Conservation (phyloP, 164 flowering plant genomes). For the Houttuynia cordata region DNA sequence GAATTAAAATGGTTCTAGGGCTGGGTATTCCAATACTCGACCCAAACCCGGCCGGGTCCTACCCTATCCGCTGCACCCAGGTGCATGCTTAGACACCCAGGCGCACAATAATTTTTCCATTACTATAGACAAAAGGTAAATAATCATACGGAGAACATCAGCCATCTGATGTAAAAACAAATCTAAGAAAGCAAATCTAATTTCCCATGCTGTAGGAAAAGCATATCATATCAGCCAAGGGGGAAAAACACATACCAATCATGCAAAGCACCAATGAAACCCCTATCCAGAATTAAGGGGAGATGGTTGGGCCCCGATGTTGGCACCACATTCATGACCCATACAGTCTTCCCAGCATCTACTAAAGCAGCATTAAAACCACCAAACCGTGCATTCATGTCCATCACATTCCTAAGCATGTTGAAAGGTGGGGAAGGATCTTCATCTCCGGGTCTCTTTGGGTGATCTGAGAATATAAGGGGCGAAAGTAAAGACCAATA, state of each 20-base stretch:
- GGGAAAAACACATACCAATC: conserved; percentile 58
- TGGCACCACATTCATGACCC: conserved; percentile 99
- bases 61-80: too few relatives aligned
- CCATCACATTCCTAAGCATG: conserved; percentile 93
- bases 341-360: conserved; percentile 64
- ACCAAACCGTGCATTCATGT: conserved; percentile 94
- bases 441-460: conserved; percentile 98
- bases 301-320: conserved; percentile 58
- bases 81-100: too few relatives aligned
- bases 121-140: too few relatives aligned
- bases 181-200: not conserved
- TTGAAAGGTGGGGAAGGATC: conserved; percentile 96
- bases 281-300: conserved; percentile 83
- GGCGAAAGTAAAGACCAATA: conserved; percentile 99
- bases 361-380: conserved; percentile 83
- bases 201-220: not conserved
- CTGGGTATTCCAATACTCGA: too few relatives aligned
- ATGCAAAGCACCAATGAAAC: conserved; percentile 80
- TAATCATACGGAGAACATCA: too few relatives aligned
- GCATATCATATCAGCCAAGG: not conserved
- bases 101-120: too few relatives aligned
- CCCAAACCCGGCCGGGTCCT: too few relatives aligned
- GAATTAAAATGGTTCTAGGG: too few relatives aligned
- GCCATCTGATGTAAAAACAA: too few relatives aligned
- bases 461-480: conserved; percentile 92